phyloP scores from a whole-genome alignment of 805 yeast species.

The Yarrowia divulgata region DNA sequence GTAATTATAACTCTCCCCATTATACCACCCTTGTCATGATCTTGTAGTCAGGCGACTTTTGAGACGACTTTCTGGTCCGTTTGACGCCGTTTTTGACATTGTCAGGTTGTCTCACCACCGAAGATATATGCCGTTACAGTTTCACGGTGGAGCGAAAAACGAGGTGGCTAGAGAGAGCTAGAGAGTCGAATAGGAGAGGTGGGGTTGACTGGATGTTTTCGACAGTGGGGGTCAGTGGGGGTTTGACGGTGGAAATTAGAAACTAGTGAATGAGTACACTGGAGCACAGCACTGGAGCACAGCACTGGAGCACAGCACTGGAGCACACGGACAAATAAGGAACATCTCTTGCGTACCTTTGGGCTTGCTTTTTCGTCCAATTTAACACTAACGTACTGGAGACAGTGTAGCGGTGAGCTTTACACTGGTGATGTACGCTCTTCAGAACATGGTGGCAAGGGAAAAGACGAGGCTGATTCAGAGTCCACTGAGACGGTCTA shows the following conservation, averaged over 20 bases:
- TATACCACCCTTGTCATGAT: no score
- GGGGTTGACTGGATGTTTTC: not conserved
- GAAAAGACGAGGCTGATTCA: no score
- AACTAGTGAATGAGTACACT: no score
- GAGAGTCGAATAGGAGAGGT: not conserved
- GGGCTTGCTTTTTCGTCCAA: slow-evolving; percentile 1
- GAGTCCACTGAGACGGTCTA: no score
- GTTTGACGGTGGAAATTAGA: not conserved
- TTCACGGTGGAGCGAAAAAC: not conserved
- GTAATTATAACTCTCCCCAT: not conserved
- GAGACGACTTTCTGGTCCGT: not conserved
- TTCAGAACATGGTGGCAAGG: no score
- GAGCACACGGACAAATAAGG: no score
- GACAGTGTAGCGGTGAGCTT: no score
- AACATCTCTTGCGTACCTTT: not conserved
- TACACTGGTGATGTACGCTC: no score
- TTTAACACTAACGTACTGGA: not conserved
- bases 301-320: no score
- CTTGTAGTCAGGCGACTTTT: no score
- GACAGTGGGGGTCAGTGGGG: not conserved
- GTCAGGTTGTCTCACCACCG: not conserved
- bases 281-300: no score
- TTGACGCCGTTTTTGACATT: not conserved
- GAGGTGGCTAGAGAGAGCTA: not conserved
- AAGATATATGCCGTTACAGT: slow-evolving; percentile 30